Evolutionary conservation across 192 early-diverging fungal genomes (phyloP), one percentile per base, ranked within the genome.

Genomic region (Coemansia pectinata): DNA sequence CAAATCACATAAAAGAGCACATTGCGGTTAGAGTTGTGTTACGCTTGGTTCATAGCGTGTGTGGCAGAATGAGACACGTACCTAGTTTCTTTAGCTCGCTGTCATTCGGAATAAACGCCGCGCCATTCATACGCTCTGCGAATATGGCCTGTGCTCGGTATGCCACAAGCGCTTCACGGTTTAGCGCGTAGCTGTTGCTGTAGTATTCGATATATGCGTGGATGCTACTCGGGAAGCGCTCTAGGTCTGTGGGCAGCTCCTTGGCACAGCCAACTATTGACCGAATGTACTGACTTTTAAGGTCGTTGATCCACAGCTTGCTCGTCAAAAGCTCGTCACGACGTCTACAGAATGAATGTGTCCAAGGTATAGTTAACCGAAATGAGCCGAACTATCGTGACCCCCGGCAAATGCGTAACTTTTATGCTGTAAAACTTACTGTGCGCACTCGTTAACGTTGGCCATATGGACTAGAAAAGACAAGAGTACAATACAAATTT

Each of bases 1-100:
- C 9, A 47, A 27, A 41, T 33, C 9, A 33, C 6, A 17, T n/a
- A 25, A 29, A 23, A 23, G 11, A 3, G 59, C 39, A 40, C 34
- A 33, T 23, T 23, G 45, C 29, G 3, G 45, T 21, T 52, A 53
- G 59, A 21, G 47, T 1, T 48, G 8, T 5, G 21, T n/a, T 36
- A n/a, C 19, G 2, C 47, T 48, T 6, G 8, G 19, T 48, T 23
- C 47, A 21, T 21, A 21, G 47, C n/a, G 19, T 23, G 6, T 50
- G 12, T 50, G 17, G 48, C 19, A 50, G 1, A 33, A 17, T 2
- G 25, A 57, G 10, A 21, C 15, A 52, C 71, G 25, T 47, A 73
- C 71, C 71, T 36, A 84, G 70, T 55, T 84, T 84, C 21, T 72
- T 69, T 17, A 84, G 71, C 67, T 84, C 81, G 60, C 21, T 70